These are phyloP conservation scores for Parachaetomium inaequale DNA, from an alignment of 495 filamentous ascomycete species.

Conservation along the genomic window DNA sequence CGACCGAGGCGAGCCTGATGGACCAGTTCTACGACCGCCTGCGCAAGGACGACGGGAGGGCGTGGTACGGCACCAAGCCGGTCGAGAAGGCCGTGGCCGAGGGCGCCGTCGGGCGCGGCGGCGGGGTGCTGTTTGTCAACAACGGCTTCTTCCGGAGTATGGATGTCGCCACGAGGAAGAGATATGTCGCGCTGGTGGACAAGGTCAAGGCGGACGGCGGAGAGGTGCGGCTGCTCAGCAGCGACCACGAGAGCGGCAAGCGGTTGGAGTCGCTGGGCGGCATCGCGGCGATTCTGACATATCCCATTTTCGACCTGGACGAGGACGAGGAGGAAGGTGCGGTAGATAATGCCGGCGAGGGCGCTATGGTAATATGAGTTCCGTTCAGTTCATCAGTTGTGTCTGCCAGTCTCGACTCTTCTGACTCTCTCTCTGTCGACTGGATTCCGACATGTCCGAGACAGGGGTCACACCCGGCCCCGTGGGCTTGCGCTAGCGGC, in stretches of 20 bases:
- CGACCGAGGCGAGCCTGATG: conserved; percentile 78
- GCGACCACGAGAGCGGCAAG: conserved; percentile 90
- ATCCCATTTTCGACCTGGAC: conserved; percentile 71
- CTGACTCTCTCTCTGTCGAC: not conserved
- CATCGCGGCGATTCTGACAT: conserved; percentile 87
- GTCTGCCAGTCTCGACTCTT: not conserved
- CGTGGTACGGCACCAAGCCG: conserved; percentile 86
- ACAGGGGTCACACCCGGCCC: too few species aligned
- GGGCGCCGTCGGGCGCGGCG: conserved; percentile 83
- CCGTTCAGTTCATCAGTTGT: not conserved
- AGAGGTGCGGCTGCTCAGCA: conserved; percentile 82
- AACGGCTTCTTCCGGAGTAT: conserved; percentile 82
- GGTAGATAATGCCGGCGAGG: conserved; percentile 19
- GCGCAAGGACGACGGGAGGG: conserved; percentile 80
- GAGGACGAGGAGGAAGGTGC: conserved; percentile 50
- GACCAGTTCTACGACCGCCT: conserved; percentile 78
- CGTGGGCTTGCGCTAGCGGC: too few species aligned
- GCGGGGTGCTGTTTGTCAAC: conserved; percentile 78
- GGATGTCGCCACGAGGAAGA: conserved; percentile 72
- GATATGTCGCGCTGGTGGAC: conserved; percentile 84
- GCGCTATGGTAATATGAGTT: conserved; percentile 38
- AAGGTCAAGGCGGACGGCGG: conserved; percentile 87
- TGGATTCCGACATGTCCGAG: not conserved
- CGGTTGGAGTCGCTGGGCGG: conserved; percentile 79
- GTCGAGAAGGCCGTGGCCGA: conserved; percentile 83